phyloP scores from a whole-genome alignment of 495 filamentous ascomycete genomes.

The Neurospora sp. region DNA sequence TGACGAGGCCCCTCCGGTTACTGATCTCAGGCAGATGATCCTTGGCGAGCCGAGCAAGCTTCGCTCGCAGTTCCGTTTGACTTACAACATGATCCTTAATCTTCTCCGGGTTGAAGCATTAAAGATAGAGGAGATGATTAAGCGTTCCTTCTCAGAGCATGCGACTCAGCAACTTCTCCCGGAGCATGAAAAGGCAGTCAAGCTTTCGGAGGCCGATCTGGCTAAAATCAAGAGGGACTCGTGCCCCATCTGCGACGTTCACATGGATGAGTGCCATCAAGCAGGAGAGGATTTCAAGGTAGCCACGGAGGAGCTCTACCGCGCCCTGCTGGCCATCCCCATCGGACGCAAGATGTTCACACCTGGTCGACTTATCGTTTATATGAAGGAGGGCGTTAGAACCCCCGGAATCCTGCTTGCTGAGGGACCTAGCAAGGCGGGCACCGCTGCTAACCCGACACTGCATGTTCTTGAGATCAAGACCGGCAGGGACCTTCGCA shows the following conservation, averaged over 20 bases:
- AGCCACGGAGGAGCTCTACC: constrained; percentile 62
- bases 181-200: constrained; percentile 88
- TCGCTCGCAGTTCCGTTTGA: constrained; percentile 89
- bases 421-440: constrained; percentile 51
- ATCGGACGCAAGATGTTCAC: constrained; percentile 71
- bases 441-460: constrained; percentile 47
- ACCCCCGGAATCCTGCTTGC: constrained; percentile 70
- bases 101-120: constrained; percentile 89
- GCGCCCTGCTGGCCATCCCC: constrained; percentile 58
- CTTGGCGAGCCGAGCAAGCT: constrained; percentile 92
- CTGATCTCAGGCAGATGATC: constrained; percentile 80
- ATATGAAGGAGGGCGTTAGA: constrained; percentile 59
- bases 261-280: constrained; percentile 68
- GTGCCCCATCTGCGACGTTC: constrained; percentile 71
- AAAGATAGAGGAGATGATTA: constrained; percentile 99
- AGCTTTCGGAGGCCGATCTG: constrained; percentile 83
- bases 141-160: constrained; percentile 96
- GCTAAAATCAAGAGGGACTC: constrained; percentile 78
- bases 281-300: constrained; percentile 67
- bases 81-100: constrained; percentile 99
- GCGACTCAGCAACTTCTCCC: constrained; percentile 93
- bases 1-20: constrained; percentile 77
- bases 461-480: constrained; percentile 71
- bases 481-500: constrained; percentile 47
- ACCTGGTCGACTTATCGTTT: constrained; percentile 61